Conservation (phyloP, 139 green algal genomes). For the Klebsormidium nitens region DNA sequence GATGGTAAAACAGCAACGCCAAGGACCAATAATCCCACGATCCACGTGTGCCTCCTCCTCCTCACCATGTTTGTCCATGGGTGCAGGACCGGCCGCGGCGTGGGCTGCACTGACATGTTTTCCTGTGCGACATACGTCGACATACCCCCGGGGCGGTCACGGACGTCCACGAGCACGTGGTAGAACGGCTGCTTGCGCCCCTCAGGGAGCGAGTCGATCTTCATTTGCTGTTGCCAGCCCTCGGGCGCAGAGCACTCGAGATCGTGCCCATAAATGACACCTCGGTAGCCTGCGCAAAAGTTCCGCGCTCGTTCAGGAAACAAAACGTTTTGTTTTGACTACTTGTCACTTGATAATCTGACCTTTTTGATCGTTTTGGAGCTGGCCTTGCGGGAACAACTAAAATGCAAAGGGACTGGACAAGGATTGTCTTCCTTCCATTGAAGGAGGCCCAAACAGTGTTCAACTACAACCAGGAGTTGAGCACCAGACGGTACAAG, state of each 20-base stretch:
- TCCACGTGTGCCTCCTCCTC: too few relatives aligned
- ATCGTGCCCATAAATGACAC: constrained; percentile 36
- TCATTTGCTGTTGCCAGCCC: constrained; percentile 37
- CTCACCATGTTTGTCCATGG: constrained; percentile 36
- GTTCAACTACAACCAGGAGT: too few relatives aligned
- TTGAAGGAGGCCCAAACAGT: too few relatives aligned
- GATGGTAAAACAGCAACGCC: background rate
- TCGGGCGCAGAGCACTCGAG: constrained; percentile 27
- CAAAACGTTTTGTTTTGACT: too few relatives aligned
- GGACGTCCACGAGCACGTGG: constrained; percentile 28
- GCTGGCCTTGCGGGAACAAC: too few relatives aligned
- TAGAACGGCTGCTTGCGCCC: constrained; percentile 35
- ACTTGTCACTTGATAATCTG: too few relatives aligned
- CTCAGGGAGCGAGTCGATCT: constrained; percentile 24
- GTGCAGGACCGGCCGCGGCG: constrained; percentile 18
- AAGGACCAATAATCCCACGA: background rate
- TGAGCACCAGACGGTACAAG: too few relatives aligned
- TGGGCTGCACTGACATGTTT: constrained; percentile 24
- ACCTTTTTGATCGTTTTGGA: too few relatives aligned
- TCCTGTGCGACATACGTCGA: constrained; percentile 37
- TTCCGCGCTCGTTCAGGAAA: too few relatives aligned
- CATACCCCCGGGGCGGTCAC: constrained; percentile 18
- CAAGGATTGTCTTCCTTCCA: too few relatives aligned
- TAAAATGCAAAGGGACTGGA: too few relatives aligned
- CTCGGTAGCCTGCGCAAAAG: constrained; percentile 37